Evolutionary conservation across 2,329 filamentous ascomycete species (phyloP), one percentile per base, ranked within the genome.

Genomic region (Raffaelea arxii): DNA sequence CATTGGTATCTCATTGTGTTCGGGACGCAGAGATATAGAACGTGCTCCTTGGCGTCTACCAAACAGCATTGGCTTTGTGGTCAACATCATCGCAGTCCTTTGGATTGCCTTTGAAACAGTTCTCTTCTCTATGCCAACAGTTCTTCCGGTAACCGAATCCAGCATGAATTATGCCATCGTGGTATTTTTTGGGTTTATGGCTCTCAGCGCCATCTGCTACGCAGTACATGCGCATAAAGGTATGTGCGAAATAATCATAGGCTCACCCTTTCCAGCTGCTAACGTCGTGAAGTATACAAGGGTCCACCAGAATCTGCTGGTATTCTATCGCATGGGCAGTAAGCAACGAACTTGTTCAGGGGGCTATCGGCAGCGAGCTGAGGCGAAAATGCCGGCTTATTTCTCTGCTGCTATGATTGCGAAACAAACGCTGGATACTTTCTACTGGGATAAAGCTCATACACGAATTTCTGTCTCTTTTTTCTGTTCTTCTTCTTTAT

Each of bases 141-240:
- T 64, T 38, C 65, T 84, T n/a, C 78, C 78, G 6, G 78, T 84
- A 35, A 73, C 71, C 1, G 62, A 72, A 6, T 59, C 64, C 18
- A 72, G 68, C 35, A 82, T 86, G 70, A 88, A 88, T 70, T 88
- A 86, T 62, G 83, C 82, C 2, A 79, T 79, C 14, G 83, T 80
- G 27, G 83, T 88, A n/a, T 86, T 87, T 54, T 74, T 82, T 23
- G 80, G 70, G 5, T 82, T 84, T 51, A 72, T 76, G 46, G 42
- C 68, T 35, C 71, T 86, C 48, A 77, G 83, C 1, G 71, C 69
- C 10, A 61, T 65, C 7, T 88, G 82, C 82, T 88, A 88, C 66
- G 67, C 78, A 54, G 70, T 71, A 44, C 85, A 48, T 25, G 49
- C 46, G 5, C 43, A 41, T 23, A 50, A 45, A 22, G 48, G 48